Conservation (phyloP, 805 yeast species). For the Yamadazyma ubonensis region DNA sequence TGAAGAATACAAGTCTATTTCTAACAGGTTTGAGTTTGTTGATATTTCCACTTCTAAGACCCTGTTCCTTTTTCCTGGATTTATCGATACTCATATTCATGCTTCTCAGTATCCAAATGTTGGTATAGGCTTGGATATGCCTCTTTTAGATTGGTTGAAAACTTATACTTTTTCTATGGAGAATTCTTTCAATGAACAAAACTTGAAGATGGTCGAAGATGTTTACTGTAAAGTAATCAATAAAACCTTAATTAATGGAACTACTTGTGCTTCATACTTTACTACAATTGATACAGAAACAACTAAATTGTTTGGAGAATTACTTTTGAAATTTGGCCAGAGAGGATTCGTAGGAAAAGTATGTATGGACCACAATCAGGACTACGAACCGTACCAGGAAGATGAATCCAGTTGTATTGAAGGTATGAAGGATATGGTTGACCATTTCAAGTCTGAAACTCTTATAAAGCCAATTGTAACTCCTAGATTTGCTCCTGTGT, state of each 20-base stretch:
- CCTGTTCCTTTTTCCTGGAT: slow-evolving; percentile 61
- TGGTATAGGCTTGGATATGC: slow-evolving; percentile 75
- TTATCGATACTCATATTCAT: slow-evolving; percentile 46
- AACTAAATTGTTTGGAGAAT: slow-evolving; percentile 71
- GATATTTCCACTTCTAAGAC: slow-evolving; percentile 32
- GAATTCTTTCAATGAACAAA: slow-evolving; percentile 50
- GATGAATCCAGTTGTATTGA: slow-evolving; percentile 51
- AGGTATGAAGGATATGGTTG: slow-evolving; percentile 55
- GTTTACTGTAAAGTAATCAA: slow-evolving; percentile 69
- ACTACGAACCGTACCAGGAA: slow-evolving; percentile 67
- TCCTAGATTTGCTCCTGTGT: slow-evolving; percentile 92
- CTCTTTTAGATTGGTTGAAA: slow-evolving; percentile 85
- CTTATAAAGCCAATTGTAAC: slow-evolving; percentile 74
- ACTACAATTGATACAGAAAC: slow-evolving; percentile 83
- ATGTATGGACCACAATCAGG: slow-evolving; percentile 83
- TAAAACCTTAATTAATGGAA: slow-evolving; percentile 74
- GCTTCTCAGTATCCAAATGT: slow-evolving; percentile 46
- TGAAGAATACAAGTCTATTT: slow-evolving; percentile 5
- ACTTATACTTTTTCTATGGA: slow-evolving; percentile 90
- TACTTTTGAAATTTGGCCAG: slow-evolving; percentile 68
- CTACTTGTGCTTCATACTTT: slow-evolving; percentile 89
- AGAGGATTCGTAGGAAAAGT: slow-evolving; percentile 90
- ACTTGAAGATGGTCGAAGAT: slow-evolving; percentile 51
- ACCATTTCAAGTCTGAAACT: slow-evolving; percentile 49
- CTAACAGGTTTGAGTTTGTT: slow-evolving; percentile 16